phyloP scores from a whole-genome alignment of 2,329 filamentous ascomycete genomes.

The Exophiala aquamarina region DNA sequence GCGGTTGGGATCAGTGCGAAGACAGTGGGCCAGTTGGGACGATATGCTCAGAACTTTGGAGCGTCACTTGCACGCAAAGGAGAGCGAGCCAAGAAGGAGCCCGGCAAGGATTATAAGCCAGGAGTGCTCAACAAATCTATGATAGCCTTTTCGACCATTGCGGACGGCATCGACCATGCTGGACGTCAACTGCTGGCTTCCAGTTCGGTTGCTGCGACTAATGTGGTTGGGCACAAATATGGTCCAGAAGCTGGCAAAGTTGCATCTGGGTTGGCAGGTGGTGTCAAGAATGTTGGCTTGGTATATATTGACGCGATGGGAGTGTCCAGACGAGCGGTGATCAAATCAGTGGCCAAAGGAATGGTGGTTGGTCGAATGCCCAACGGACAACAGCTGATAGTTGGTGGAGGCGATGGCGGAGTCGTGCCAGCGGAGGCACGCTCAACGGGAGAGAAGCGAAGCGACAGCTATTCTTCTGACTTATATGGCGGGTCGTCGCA shows the following conservation, averaged over 20 bases:
- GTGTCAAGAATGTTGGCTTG: constrained; percentile 92
- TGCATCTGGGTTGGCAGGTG: constrained; percentile 72
- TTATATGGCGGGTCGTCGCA: constrained; percentile 18
- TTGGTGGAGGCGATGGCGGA: constrained; percentile 48
- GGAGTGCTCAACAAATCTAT: constrained; percentile 92
- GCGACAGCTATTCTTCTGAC: constrained; percentile 13
- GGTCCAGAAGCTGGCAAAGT: constrained; percentile 81
- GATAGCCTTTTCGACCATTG: constrained; percentile 93
- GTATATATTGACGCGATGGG: constrained; percentile 97
- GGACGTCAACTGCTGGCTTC: constrained; percentile 74
- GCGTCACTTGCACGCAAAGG: constrained; percentile 69
- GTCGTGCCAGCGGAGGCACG: constrained; percentile 30
- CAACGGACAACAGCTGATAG: constrained; percentile 49
- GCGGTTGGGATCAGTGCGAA: constrained; percentile 80
- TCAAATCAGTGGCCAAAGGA: constrained; percentile 94
- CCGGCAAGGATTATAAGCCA: constrained; percentile 81
- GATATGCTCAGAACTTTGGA: constrained; percentile 85
- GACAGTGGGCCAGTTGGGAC: constrained; percentile 80
- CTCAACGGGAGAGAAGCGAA: constrained; percentile 17
- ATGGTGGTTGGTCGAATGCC: constrained; percentile 64
- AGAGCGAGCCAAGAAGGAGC: constrained; percentile 58
- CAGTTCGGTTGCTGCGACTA: constrained; percentile 75
- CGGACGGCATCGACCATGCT: constrained; percentile 88
- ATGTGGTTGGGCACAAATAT: constrained; percentile 86
- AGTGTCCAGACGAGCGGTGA: constrained; percentile 81